These are phyloP conservation scores for Leccinum pellstonianum DNA, from an alignment of 768 basidiomycete species.

Conservation along the genomic window DNA sequence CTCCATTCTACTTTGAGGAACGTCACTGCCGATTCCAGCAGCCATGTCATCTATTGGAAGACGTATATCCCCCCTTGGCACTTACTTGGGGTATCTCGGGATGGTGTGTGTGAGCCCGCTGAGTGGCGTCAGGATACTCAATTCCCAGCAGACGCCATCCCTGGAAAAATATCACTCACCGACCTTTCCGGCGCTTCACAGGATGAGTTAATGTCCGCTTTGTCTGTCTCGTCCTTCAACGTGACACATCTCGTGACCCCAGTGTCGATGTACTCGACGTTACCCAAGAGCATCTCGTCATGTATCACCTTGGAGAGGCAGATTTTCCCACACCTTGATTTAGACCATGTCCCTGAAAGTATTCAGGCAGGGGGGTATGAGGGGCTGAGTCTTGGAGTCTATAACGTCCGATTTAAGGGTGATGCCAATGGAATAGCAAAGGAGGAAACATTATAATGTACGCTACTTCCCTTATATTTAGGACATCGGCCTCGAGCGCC, in stretches of 20 bases:
- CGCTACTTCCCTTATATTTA: background rate
- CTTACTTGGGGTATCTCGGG: slow-evolving; percentile 29
- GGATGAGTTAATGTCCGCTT: slow-evolving; percentile 14
- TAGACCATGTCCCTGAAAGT: slow-evolving; percentile 37
- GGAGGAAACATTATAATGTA: slow-evolving; percentile 4
- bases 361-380: slow-evolving; percentile 28
- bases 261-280: slow-evolving; percentile 22
- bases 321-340: slow-evolving; percentile 39
- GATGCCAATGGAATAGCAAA: background rate
- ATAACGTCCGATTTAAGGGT: slow-evolving; percentile 20
- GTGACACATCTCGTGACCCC: slow-evolving; percentile 33
- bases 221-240: slow-evolving; percentile 13
- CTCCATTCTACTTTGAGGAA: slow-evolving; percentile 28
- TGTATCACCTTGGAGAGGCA: slow-evolving; percentile 26
- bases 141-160: slow-evolving; percentile 21
- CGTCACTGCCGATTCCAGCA: slow-evolving; percentile 1
- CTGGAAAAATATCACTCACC: slow-evolving; percentile 20
- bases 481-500: background rate
- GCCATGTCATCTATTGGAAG: slow-evolving; percentile 38
- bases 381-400: slow-evolving; percentile 36
- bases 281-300: slow-evolving; percentile 17
- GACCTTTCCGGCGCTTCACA: slow-evolving; percentile 33
- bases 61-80: slow-evolving; percentile 41
- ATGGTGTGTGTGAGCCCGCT: slow-evolving; percentile 17
- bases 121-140: background rate